Conservation (phyloP, 306 rosid species). For the Fragaria nilgerrensis region DNA sequence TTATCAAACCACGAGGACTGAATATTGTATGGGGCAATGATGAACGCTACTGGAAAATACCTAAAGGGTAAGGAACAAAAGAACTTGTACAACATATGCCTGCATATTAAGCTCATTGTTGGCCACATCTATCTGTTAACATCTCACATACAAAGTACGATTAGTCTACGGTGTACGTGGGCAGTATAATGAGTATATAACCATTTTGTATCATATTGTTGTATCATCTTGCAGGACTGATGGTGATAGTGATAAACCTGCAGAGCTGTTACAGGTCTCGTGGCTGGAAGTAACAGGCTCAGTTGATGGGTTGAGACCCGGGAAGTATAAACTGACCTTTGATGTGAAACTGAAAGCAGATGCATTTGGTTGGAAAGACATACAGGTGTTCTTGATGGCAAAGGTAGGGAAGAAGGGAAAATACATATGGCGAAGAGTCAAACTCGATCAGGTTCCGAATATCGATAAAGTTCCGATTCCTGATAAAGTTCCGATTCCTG, state of each 20-base stretch:
- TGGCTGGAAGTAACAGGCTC: conserved; percentile 71
- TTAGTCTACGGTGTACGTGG: background rate
- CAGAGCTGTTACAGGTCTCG: conserved; percentile 60
- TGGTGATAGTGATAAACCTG: rapidly evolving
- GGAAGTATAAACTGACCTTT: conserved; percentile 28
- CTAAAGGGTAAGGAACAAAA: background rate
- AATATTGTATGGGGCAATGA: conserved; percentile 48
- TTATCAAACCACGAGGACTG: conserved; percentile 19
- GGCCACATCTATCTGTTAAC: background rate
- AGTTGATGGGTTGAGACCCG: rapidly evolving
- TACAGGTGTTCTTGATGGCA: conserved; percentile 61
- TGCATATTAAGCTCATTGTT: background rate
- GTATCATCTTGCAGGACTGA: background rate
- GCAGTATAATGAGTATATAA: background rate
- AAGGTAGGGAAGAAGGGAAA: conserved; percentile 54
- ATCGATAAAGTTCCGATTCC: rapidly evolving
- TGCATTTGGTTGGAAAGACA: conserved; percentile 64
- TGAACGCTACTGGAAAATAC: conserved; percentile 38
- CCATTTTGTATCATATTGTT: background rate
- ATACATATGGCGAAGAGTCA: background rate
- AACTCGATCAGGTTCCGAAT: background rate
- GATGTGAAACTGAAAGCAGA: conserved; percentile 12
- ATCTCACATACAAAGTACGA: background rate
- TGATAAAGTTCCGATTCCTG: too few species aligned
- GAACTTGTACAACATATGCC: background rate